Evolutionary conservation across 495 filamentous ascomycete genomes (phyloP).

Genomic region (Penicillium desertorum): DNA sequence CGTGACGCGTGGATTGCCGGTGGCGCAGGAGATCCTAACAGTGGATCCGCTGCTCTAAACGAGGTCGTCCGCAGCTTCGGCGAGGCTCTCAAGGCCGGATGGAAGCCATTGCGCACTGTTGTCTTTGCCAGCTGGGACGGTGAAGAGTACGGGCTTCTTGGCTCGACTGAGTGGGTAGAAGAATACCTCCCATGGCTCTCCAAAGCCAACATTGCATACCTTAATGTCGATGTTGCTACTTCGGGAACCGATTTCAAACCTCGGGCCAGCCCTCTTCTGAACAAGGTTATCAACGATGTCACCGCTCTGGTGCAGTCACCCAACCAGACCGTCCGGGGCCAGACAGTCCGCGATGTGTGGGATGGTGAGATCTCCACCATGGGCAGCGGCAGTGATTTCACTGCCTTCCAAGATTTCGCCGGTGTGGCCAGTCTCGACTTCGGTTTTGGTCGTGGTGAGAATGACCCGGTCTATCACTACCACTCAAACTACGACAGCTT

Average conservation of each 20-base stretch:
- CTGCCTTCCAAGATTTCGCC: constrained; percentile 71
- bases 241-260: constrained; percentile 48
- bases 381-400: constrained; percentile 72
- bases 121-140: constrained; percentile 76
- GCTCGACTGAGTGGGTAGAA: constrained; percentile 73
- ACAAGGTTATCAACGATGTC: constrained; percentile 70
- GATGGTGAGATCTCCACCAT: constrained; percentile 61
- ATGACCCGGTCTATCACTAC: constrained; percentile 67
- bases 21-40: constrained; percentile 81
- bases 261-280: constrained; percentile 68
- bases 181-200: constrained; percentile 86
- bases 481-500: constrained; percentile 78
- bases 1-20: constrained; percentile 93
- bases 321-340: constrained; percentile 61
- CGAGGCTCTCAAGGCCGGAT: constrained; percentile 68
- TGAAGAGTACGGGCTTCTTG: constrained; percentile 70
- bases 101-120: constrained; percentile 84
- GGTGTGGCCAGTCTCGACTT: constrained; percentile 67
- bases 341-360: constrained; percentile 68
- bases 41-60: constrained; percentile 84
- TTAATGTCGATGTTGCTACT: constrained; percentile 69
- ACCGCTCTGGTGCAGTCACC: constrained; percentile 72
- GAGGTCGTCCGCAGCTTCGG: constrained; percentile 85
- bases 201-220: constrained; percentile 67
- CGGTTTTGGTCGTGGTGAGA: constrained; percentile 47